Evolutionary conservation across 2,329 filamentous ascomycete genomes (phyloP).

Genomic region (Penicillium sumatraense): DNA sequence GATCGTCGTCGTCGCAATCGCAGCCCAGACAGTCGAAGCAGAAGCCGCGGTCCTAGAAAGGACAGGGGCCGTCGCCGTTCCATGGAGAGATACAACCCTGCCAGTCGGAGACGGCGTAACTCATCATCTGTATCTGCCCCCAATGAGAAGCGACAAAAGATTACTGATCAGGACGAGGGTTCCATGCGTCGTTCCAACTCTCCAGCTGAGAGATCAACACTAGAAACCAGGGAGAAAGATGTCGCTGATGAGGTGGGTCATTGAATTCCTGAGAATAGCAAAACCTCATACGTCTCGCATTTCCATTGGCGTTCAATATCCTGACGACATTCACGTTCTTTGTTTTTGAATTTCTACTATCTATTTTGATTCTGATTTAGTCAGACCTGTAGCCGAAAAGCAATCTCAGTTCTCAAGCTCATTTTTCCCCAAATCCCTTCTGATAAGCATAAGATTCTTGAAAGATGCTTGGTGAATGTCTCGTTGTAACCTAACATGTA

Average conservation of each 20-base stretch:
- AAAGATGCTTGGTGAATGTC: no score
- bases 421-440: no score
- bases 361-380: no score
- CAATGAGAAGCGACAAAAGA: conserved; percentile 47
- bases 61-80: conserved; percentile 51
- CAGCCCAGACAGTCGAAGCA: conserved; percentile 31
- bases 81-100: conserved; percentile 50
- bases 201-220: conserved; percentile 16
- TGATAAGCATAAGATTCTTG: no score
- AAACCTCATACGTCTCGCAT: background rate
- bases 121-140: conserved; percentile 46
- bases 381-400: no score
- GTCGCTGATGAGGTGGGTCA: conserved; percentile 39
- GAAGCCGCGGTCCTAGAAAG: conserved; percentile 33
- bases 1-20: conserved; percentile 30
- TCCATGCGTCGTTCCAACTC: conserved; percentile 26
- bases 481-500: no score
- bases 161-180: conserved; percentile 43
- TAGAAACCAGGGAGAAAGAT: conserved; percentile 26
- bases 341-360: no score
- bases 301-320: background rate
- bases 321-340: background rate
- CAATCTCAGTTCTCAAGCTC: no score
- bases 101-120: conserved; percentile 46
- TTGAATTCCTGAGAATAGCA: conserved; percentile 14